Conservation (phyloP, 495 filamentous ascomycete genomes). For the Hypoxylon lenormandii region DNA sequence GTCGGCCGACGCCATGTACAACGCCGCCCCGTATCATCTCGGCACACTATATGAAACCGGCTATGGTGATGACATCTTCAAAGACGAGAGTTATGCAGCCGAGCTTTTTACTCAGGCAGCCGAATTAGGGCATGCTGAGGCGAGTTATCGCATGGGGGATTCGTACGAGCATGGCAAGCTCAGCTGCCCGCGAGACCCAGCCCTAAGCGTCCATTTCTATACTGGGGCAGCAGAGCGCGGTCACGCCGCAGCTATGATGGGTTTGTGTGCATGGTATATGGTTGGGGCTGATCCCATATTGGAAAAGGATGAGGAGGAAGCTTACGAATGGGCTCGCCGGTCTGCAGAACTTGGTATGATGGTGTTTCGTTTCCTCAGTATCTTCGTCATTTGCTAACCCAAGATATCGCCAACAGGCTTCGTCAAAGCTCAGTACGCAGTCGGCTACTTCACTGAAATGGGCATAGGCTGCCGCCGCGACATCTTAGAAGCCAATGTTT, state of each 20-base stretch:
- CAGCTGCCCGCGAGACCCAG: conserved; percentile 87
- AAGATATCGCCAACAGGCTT: conserved; percentile 67
- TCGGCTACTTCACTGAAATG: conserved; percentile 98
- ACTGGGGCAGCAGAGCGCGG: conserved; percentile 87
- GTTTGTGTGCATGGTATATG: conserved; percentile 97
- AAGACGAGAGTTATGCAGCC: conserved; percentile 87
- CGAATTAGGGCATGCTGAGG: conserved; percentile 87
- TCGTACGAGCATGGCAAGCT: conserved; percentile 94
- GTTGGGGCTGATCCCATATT: conserved; percentile 92
- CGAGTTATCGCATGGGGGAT: conserved; percentile 88
- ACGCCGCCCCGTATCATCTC: conserved; percentile 90
- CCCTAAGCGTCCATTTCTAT: conserved; percentile 96
- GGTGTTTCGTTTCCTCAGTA: background rate
- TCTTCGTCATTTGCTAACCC: conserved; percentile 21
- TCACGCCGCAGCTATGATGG: conserved; percentile 96
- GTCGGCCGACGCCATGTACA: conserved; percentile 89
- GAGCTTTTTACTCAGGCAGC: conserved; percentile 95
- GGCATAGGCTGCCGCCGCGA: conserved; percentile 95
- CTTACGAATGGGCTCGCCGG: conserved; percentile 92
- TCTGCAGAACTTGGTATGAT: conserved; percentile 84
- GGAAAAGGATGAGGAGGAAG: conserved; percentile 94
- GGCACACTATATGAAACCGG: conserved; percentile 87
- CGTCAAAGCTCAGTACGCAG: conserved; percentile 92
- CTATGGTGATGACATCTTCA: conserved; percentile 91
- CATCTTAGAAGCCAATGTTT: conserved; percentile 93